phyloP scores from a whole-genome alignment of 495 filamentous ascomycete species.

The Annulohypoxylon nitens region DNA sequence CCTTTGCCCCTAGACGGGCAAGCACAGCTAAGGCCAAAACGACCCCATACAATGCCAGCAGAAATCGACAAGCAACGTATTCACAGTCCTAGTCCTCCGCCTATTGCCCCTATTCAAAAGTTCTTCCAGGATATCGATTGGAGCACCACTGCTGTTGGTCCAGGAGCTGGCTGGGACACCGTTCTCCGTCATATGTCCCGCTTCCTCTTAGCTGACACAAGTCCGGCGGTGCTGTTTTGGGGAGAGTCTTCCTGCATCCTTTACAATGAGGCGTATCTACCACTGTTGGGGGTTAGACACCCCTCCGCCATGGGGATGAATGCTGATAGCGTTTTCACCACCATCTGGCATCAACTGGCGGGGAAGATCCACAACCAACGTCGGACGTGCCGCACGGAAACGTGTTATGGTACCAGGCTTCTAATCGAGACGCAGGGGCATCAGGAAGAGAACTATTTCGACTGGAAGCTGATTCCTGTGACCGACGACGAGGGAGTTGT shows the following conservation, averaged over 20 bases:
- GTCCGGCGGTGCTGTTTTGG: slow-evolving; percentile 55
- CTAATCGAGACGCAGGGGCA: slow-evolving; percentile 64
- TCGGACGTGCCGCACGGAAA: slow-evolving; percentile 41
- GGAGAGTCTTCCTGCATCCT: slow-evolving; percentile 58
- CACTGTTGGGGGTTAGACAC: slow-evolving; percentile 55
- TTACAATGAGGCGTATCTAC: slow-evolving; percentile 62
- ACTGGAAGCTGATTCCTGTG: slow-evolving; percentile 72
- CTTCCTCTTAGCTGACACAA: slow-evolving; percentile 47
- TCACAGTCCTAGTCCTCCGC: background rate
- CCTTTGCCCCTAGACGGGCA: background rate
- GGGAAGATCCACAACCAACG: slow-evolving; percentile 47
- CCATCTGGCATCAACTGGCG: slow-evolving; percentile 53
- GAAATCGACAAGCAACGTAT: background rate
- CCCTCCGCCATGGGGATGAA: slow-evolving; percentile 55
- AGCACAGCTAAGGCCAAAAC: background rate
- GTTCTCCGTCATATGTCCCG: slow-evolving; percentile 40
- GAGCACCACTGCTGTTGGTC: slow-evolving; percentile 25
- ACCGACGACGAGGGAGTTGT: slow-evolving; percentile 61
- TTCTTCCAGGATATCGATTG: slow-evolving; percentile 29
- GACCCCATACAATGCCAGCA: background rate
- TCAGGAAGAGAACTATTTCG: slow-evolving; percentile 73
- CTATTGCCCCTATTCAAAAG: background rate
- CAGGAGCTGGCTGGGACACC: slow-evolving; percentile 15
- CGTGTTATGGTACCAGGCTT: slow-evolving; percentile 57
- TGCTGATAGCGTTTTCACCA: slow-evolving; percentile 54